Evolutionary conservation across 306 rosid genomes (phyloP), one percentile per base, ranked within the genome.

Genomic region (Acacia melanoxylon): DNA sequence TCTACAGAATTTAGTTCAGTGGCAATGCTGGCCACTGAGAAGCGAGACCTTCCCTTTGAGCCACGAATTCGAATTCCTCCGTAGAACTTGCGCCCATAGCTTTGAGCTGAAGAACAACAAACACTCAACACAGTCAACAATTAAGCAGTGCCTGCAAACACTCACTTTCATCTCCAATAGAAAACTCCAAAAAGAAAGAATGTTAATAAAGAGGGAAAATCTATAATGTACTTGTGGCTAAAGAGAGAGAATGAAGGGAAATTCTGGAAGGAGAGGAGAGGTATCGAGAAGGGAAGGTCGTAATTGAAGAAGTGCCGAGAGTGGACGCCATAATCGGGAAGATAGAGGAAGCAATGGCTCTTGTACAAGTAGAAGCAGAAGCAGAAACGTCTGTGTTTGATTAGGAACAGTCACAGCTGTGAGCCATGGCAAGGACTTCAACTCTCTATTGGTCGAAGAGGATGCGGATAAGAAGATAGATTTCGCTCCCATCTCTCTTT

Each of bases 401-500:
- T 63, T 6, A 63, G 20, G 31, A 63, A 31, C n/a, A 29, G 20
- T 15, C 20, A 63, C 41, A 29, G 41, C 10, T 63, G 69, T 12
- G n/a, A 63, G 10, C 19, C 31, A 12, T 33, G 69, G 37, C 69
- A 5, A 14, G 41, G 72, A 37, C 51, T 61, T 41, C 27, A 81
- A 56, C 25, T 74, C 78, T 67, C 48, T 68, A 88, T 87, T 83
- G 92, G 91, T 62, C 65, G 62, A 48, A 72, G 66, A 20, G 40
- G 71, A 77, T 89, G 46, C 52, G 84, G 97, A 90, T 93, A 93
- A 90, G 97, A 75, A 83, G 94, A 94, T 93, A 88, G 94, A 91
- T 86, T 85, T 33, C n/a, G 37, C 20, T 15, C 69, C 4, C 7
- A 1, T 63, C 69, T 14, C 40, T 15, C 69, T 20, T 6, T 56